These are phyloP conservation scores for Phytopythium oedochilum DNA, from an alignment of 352 stramenopile genomes.

Conservation along the genomic window DNA sequence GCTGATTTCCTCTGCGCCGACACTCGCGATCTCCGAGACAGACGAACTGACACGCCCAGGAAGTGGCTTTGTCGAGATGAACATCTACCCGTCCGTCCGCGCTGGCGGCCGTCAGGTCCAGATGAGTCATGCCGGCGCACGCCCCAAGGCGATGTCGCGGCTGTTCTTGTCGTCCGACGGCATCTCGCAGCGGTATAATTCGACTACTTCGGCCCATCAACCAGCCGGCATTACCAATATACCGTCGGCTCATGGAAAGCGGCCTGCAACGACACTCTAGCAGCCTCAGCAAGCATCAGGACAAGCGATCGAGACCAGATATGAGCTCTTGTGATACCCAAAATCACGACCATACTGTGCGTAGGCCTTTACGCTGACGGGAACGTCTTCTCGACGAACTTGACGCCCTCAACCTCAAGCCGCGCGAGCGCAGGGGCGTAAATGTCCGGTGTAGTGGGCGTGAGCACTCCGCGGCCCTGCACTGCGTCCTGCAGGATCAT, in stretches of 20 bases:
- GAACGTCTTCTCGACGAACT: slow-evolving; percentile 83
- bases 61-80: slow-evolving; percentile 46
- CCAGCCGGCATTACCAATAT: background rate
- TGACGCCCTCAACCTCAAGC: slow-evolving; percentile 84
- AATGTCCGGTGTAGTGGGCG: slow-evolving; percentile 88
- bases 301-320: too few species aligned
- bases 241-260: background rate
- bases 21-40: slow-evolving; percentile 10
- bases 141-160: slow-evolving; percentile 49
- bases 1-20: background rate
- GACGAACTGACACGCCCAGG: slow-evolving; percentile 28
- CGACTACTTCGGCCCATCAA: slow-evolving; percentile 7
- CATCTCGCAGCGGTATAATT: slow-evolving; percentile 67
- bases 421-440: slow-evolving; percentile 83
- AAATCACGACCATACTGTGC: background rate
- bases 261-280: slow-evolving; percentile 1
- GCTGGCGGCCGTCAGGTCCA: slow-evolving; percentile 54
- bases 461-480: slow-evolving; percentile 76
- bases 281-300: background rate
- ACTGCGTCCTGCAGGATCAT: slow-evolving; percentile 92
- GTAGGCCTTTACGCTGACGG: slow-evolving; percentile 17
- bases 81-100: slow-evolving; percentile 43
- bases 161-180: slow-evolving; percentile 72
- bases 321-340: too few species aligned
- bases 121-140: slow-evolving; percentile 42